Percentiles rank a stretch among this genome's conserved stretches.
These are phyloP conservation scores for Aspergillus hortae DNA, from an alignment of 2,329 filamentous ascomycete species.

Conservation along the genomic window DNA sequence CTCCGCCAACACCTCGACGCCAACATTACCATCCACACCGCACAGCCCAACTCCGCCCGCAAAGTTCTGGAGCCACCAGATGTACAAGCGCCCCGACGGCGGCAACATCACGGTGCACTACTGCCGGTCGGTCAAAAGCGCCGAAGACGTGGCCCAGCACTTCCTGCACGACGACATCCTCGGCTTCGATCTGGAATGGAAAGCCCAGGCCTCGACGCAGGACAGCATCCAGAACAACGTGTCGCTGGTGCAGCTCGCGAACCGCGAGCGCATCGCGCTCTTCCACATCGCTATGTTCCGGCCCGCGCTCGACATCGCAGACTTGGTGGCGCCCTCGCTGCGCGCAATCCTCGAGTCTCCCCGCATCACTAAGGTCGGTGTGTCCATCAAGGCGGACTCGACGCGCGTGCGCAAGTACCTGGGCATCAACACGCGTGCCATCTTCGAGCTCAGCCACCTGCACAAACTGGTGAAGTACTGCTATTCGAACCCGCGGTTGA, in stretches of 20 bases:
- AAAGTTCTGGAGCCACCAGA: slow-evolving; percentile 31
- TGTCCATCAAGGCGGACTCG: slow-evolving; percentile 68
- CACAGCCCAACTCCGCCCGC: slow-evolving; percentile 1
- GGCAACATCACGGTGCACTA: slow-evolving; percentile 69
- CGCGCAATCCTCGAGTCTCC: slow-evolving; percentile 68
- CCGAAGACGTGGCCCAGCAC: slow-evolving; percentile 62
- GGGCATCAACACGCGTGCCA: slow-evolving; percentile 59
- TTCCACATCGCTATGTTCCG: slow-evolving; percentile 73
- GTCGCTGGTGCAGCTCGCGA: slow-evolving; percentile 79
- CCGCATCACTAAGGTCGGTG: slow-evolving; percentile 69
- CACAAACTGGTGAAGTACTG: slow-evolving; percentile 73
- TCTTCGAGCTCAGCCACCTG: slow-evolving; percentile 79
- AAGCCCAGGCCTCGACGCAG: slow-evolving; percentile 46
- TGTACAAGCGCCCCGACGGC: slow-evolving; percentile 47
- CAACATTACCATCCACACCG: neutral
- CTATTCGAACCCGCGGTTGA: slow-evolving; percentile 48
- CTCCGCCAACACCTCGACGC: neutral
- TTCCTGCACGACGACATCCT: slow-evolving; percentile 68
- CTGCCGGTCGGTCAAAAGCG: slow-evolving; percentile 64
- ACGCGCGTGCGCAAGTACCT: slow-evolving; percentile 67
- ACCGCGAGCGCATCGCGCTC: slow-evolving; percentile 69
- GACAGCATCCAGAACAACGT: slow-evolving; percentile 64
- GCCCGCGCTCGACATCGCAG: slow-evolving; percentile 36
- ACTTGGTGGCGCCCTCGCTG: slow-evolving; percentile 68
- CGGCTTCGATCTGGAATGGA: slow-evolving; percentile 93